Evolutionary conservation across 129 eudicot species (phyloP), one percentile per base, ranked within the genome.

Genomic region (Escallonia herrerae): DNA sequence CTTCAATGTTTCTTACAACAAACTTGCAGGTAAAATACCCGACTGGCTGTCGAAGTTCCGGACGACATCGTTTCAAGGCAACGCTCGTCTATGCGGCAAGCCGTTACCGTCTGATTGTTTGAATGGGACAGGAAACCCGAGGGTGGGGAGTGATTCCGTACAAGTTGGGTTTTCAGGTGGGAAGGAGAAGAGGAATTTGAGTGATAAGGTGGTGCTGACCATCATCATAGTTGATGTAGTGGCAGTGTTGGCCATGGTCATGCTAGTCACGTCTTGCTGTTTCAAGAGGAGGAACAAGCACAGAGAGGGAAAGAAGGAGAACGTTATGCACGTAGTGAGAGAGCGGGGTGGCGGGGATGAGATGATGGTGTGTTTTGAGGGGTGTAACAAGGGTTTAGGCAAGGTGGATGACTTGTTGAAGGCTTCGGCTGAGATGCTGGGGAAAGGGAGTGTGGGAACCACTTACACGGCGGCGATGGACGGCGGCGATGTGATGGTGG

Each of bases 391-490:
- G 60, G 75, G 71, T 33, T 69, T 76, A 37, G 55, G 11, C 48
- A 78, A 80, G 66, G 68, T 84, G 77, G 90, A 84, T 67, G 86
- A 84, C 45, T 57, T 84, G 56, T 72, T 84, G 65, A 77, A 70
- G 52, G 90, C 86, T 5, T 80, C 86, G 5, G 90, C 90, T 59
- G 90, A 84, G 74, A 80, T 84, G 90, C 60, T 84, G 70, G 90
- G 90, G 1, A 84, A 74, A 47, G 90, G 90, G 58, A 73, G 81
- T 73, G 78, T 84, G 53, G 90, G 90, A 69, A 77, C 86, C 66
- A 83, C 86, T 60, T 84, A 84, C 43, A 80, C 72, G 45, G 90
- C 80, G 70, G 83, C 77, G 72, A 56, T 84, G 66, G 83, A 80
- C 4, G 79, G 76, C 10, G 83, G 90, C 0, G 81, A 67, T 64